Conservation (phyloP, 257 asterid genomes). For the Solanum gracilifrons region DNA sequence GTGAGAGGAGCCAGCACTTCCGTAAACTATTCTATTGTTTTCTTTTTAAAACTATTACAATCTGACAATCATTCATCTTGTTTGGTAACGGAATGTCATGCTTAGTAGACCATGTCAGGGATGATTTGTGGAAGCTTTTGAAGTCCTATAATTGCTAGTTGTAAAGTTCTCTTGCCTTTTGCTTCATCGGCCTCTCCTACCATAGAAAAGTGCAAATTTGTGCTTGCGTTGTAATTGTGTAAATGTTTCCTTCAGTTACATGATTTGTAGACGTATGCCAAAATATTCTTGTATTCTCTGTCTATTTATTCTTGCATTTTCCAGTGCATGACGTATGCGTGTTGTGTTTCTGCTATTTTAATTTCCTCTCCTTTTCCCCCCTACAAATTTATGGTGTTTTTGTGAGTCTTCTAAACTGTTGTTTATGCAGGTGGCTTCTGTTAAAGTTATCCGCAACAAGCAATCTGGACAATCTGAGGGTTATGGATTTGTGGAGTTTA, state of each 20-base stretch:
- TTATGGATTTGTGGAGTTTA: slow-evolving; percentile 81
- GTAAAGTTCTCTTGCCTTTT: not conserved
- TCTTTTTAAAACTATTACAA: not conserved
- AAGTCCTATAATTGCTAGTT: not conserved
- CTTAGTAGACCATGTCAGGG: not conserved
- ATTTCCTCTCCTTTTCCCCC: not conserved
- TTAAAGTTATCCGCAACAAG: slow-evolving; percentile 82
- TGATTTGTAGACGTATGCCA: not conserved
- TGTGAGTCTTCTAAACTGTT: not conserved
- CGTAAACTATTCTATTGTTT: not conserved
- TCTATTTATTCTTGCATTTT: not conserved
- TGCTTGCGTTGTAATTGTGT: not conserved
- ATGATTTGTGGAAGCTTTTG: not conserved
- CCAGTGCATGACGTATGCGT: not conserved
- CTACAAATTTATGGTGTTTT: not conserved
- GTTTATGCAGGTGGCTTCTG: slow-evolving; percentile 45
- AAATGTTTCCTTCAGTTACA: not conserved
- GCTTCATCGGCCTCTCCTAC: not conserved
- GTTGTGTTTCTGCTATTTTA: not conserved
- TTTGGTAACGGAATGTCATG: not conserved
- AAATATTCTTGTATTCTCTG: not conserved
- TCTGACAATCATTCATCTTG: not conserved
- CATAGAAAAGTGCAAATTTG: not conserved
- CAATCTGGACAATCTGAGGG: slow-evolving; percentile 73
- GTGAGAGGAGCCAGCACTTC: not conserved